Evolutionary conservation across 306 rosid genomes (phyloP).

Genomic region (Bauhinia variegata): DNA sequence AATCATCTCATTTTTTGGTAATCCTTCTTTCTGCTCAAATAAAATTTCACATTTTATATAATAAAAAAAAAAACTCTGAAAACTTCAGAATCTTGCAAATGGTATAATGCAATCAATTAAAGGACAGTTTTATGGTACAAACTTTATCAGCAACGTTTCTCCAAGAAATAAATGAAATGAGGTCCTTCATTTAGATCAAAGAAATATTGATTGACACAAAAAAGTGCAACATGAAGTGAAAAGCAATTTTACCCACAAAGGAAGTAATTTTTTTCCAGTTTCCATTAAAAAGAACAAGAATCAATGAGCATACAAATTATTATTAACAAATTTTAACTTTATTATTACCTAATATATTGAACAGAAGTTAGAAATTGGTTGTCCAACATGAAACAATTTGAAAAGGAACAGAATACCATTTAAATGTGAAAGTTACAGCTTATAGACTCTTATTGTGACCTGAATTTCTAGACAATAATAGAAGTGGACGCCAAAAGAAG

Average conservation of each 20-base stretch:
- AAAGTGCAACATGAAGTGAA: not conserved
- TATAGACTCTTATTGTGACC: slow-evolving; percentile 6
- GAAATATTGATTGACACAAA: slow-evolving; percentile 12
- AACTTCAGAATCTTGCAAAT: slow-evolving; percentile 21
- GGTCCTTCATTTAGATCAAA: not conserved
- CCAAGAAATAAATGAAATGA: slow-evolving; percentile 22
- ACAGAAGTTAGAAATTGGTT: slow-evolving; percentile 11
- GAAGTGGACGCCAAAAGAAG: slow-evolving; percentile 26
- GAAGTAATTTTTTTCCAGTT: slow-evolving; percentile 22
- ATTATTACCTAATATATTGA: slow-evolving; percentile 13
- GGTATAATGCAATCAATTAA: slow-evolving; percentile 21
- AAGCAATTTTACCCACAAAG: slow-evolving; percentile 11
- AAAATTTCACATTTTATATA: not conserved
- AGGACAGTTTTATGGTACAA: slow-evolving; percentile 18
- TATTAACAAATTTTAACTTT: not conserved
- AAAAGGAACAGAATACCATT: slow-evolving; percentile 9
- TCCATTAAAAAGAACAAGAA: slow-evolving; percentile 10
- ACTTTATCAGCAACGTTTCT: slow-evolving; percentile 10
- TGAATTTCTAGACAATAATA: not conserved
- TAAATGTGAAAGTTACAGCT: slow-evolving; percentile 21
- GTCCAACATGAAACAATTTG: slow-evolving; percentile 18
- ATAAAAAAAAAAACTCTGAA: not conserved
- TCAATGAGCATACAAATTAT: slow-evolving; percentile 13
- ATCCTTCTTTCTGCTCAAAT: not conserved
- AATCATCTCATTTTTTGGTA: no score